Evolutionary conservation across 2,329 filamentous ascomycete species (phyloP), one percentile per base, ranked within the genome.

Genomic region (Tolypocladium album): DNA sequence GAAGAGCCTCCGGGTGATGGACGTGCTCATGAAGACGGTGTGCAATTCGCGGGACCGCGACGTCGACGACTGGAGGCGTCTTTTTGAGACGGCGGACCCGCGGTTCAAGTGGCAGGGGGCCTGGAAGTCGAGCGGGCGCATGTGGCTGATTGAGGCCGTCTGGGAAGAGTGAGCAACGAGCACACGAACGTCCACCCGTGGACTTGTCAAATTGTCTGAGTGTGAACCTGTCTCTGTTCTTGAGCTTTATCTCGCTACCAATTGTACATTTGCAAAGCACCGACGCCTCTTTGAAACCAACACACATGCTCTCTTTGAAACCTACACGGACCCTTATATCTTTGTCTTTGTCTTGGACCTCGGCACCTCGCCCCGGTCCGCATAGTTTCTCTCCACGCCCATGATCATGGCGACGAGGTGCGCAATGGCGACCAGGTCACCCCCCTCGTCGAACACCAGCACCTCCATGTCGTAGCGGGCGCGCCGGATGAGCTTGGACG

Each of bases 381-480:
- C 61, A 0, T 53, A 59, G 5, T 70, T 71, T 42, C 64, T 64
- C 47, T 66, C 65, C 5, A 61, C 59, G 52, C 69, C 69, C 13
- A 72, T 59, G n/a, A 65, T 61, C 65, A 72, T 62, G 17, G 70
- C 70, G 17, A 70, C 67, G 38, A 72, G 70, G 36, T 70, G 67
- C 27, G 66, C 68, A 57, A 72, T 55, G 1, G 70, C 70, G 20
- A 75, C 66, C 24, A 75, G 27, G 6, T 71, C 66, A 0, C 67
- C 71, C 0, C 61, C 24, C 1, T 36, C 36, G 43, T 92, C 87
- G 69, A 86, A 71, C 2, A 92, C 75, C 36, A 86, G 74, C 27
- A 93, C 78, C 64, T 93, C 88, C 55, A 92, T 68, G 75, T 95
- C 90, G 69, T 89, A 86, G 61, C 88, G 78, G 1, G 90, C 90